Conservation (phyloP, 208 protist genomes). For the Trypanosoma avium region DNA sequence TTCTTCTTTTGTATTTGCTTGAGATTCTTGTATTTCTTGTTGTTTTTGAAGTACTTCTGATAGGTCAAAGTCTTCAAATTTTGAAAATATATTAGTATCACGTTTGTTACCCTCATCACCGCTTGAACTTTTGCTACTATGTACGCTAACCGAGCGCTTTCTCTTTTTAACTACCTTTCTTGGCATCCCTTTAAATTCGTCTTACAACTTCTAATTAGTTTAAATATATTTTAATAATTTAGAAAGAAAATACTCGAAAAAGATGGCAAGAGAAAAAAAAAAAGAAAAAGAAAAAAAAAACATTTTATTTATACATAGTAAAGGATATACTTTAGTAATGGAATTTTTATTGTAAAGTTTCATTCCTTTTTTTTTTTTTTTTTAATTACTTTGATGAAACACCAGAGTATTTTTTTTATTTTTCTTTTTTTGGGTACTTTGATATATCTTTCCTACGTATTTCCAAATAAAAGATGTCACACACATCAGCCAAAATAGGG, state of each 20-base stretch:
- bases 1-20: not conserved
- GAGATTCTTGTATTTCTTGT: not conserved
- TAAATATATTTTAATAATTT: not conserved
- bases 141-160: conserved; percentile 26
- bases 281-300: conserved; percentile 8
- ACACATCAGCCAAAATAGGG: too few species aligned
- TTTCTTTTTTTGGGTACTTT: too few species aligned
- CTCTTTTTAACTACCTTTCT: conserved; percentile 27
- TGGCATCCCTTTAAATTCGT: conserved; percentile 21
- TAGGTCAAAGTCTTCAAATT: conserved; percentile 46
- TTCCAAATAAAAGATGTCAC: too few species aligned
- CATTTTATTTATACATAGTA: not conserved
- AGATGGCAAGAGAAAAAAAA: conserved; percentile 1
- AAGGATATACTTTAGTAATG: too few species aligned
- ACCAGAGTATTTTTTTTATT: too few species aligned
- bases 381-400: too few species aligned
- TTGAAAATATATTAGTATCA: conserved; percentile 6
- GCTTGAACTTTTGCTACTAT: conserved; percentile 20
- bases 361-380: not conserved
- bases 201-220: not conserved
- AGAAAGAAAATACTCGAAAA: not conserved
- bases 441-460: too few species aligned
- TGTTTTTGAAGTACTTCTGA: conserved; percentile 23
- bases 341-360: not conserved
- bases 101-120: conserved; percentile 23